Conservation (phyloP, 2,329 filamentous ascomycete genomes). For the Paecilomyces sp. region DNA sequence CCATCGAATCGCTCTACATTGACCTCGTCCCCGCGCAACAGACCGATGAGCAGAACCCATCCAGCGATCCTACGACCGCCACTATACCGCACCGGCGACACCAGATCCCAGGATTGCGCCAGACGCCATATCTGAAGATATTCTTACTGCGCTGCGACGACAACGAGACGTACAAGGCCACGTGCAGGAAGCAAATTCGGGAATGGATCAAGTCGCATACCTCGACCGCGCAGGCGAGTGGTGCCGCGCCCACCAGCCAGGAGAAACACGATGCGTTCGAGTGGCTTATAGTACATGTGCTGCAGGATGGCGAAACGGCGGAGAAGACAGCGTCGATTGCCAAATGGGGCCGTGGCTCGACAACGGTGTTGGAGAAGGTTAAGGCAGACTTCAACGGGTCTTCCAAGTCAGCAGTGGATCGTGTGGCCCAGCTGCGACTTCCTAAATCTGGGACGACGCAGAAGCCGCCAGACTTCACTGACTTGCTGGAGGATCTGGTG, state of each 20-base stretch:
- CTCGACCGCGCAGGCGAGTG: conserved; percentile 44
- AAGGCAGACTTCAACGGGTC: conserved; percentile 81
- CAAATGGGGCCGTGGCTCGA: conserved; percentile 71
- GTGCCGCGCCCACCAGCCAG: conserved; percentile 51
- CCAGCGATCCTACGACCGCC: conserved; percentile 29
- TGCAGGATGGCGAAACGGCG: conserved; percentile 64
- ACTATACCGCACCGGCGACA: conserved; percentile 59
- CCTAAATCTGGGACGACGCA: conserved; percentile 40
- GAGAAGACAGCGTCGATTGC: conserved; percentile 61
- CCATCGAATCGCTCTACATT: conserved; percentile 86
- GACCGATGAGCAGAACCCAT: conserved; percentile 24
- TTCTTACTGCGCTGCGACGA: conserved; percentile 89
- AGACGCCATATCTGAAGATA: conserved; percentile 89
- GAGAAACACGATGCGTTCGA: conserved; percentile 96
- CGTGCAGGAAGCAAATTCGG: conserved; percentile 67
- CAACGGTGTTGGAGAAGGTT: conserved; percentile 81
- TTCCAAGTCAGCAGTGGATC: conserved; percentile 65
- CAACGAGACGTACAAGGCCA: conserved; percentile 83
- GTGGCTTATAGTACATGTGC: conserved; percentile 89
- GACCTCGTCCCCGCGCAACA: conserved; percentile 66
- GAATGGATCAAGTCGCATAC: conserved; percentile 86
- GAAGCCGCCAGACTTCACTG: conserved; percentile 74
- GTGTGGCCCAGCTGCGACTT: conserved; percentile 78
- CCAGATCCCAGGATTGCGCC: conserved; percentile 87
- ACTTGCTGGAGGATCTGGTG: conserved; percentile 77